Conservation (phyloP, 179 eudicot species). For the Dionaea muscipula region DNA sequence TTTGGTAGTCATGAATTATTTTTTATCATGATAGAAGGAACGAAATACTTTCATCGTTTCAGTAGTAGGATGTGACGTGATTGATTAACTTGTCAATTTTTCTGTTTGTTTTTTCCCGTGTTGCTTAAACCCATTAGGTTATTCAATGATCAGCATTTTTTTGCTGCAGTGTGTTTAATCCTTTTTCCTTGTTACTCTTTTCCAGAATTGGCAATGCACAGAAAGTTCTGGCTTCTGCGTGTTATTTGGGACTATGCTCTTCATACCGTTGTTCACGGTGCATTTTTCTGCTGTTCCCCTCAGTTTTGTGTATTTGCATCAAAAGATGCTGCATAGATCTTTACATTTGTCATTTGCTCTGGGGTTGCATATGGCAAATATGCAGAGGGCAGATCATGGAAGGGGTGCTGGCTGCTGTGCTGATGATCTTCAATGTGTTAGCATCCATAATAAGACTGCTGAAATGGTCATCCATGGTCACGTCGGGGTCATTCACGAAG, state of each 20-base stretch:
- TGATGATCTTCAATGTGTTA: constrained; percentile 12
- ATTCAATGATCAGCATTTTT: no score
- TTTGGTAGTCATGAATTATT: no score
- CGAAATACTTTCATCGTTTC: no score
- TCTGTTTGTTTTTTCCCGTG: no score
- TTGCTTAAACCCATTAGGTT: no score
- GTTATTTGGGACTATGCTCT: constrained; percentile 33
- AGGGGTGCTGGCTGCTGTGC: constrained; percentile 10
- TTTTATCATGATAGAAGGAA: no score
- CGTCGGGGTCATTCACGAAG: background rate
- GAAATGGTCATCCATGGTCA: constrained; percentile 2
- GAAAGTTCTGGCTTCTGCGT: constrained; percentile 36
- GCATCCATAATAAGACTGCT: constrained; percentile 11
- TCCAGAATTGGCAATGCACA: constrained; percentile 31
- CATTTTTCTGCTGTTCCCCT: constrained; percentile 50
- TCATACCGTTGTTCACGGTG: constrained; percentile 38
- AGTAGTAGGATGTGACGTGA: no score
- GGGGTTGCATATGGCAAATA: constrained; percentile 1
- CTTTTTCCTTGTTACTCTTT: background rate
- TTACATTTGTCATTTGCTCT: constrained; percentile 15
- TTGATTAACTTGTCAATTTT: no score
- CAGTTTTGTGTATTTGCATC: constrained; percentile 44
- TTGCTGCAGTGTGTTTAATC: background rate
- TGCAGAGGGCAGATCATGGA: constrained; percentile 8
- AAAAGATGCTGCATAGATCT: constrained; percentile 33